A percentile compares a stretch with the other conserved stretches of the same genome.
Evolutionary conservation across 208 protist genomes (phyloP).

Genomic region (Balamuthia mandrillaris): DNA sequence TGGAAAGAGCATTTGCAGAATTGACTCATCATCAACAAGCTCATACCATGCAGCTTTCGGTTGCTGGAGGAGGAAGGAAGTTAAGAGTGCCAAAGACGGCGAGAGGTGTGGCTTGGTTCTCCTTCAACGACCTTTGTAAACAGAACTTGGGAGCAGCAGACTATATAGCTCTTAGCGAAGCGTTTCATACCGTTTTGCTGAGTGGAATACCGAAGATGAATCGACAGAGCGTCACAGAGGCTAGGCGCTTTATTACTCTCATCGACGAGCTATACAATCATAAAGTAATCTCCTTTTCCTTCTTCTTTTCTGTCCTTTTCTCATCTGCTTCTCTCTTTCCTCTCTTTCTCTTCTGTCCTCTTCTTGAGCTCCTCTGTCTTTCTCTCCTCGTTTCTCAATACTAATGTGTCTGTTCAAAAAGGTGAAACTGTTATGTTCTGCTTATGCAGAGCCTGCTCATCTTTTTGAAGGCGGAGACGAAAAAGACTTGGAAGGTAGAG

Average conservation of each 20-base stretch:
- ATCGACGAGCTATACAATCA: slow-evolving; percentile 74
- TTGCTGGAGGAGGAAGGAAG: slow-evolving; percentile 41
- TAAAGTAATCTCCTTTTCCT: slow-evolving; percentile 6
- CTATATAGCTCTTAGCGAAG: slow-evolving; percentile 59
- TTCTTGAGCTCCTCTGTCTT: too few species aligned
- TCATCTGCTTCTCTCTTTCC: too few species aligned
- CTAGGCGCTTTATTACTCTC: slow-evolving; percentile 70
- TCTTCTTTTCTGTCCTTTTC: too few species aligned
- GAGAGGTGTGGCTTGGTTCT: slow-evolving; percentile 51
- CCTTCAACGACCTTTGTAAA: slow-evolving; percentile 65
- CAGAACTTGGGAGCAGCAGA: slow-evolving; percentile 58
- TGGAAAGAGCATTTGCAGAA: slow-evolving; percentile 77
- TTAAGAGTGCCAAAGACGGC: slow-evolving; percentile 44
- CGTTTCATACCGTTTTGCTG: slow-evolving; percentile 71
- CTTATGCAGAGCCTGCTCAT: not conserved
- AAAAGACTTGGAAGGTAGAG: too few species aligned
- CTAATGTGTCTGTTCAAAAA: not conserved
- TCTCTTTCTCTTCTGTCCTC: too few species aligned
- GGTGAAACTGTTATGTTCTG: slow-evolving; percentile 6
- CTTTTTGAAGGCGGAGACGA: slow-evolving; percentile 4
- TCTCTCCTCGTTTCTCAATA: not conserved
- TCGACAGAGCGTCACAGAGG: slow-evolving; percentile 46
- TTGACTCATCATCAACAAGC: slow-evolving; percentile 82
- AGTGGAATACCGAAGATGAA: slow-evolving; percentile 61
- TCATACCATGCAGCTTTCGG: too few species aligned